Evolutionary conservation across 164 flowering plant species (phyloP).

Genomic region (Umbellularia californica): DNA sequence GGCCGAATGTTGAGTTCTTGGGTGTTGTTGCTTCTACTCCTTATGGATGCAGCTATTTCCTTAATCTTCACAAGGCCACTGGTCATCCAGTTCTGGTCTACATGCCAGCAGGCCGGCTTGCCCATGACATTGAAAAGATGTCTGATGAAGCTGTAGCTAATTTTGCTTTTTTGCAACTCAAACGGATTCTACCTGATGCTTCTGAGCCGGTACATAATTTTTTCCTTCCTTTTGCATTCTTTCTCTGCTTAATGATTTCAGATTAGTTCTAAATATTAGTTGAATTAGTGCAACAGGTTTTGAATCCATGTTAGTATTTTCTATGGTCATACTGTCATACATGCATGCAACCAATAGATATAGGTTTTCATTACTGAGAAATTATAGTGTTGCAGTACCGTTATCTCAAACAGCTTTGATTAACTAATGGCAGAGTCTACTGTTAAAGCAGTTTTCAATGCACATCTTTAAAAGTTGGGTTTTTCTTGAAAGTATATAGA

Average conservation of each 20-base stretch:
- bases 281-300: not conserved
- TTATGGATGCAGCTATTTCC: conserved; percentile 84
- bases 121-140: conserved; percentile 82
- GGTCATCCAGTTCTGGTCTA: conserved; percentile 86
- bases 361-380: no score
- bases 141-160: conserved; percentile 88
- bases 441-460: no score
- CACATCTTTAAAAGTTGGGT: no score
- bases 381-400: not conserved
- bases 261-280: no score
- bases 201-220: conserved; percentile 54
- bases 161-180: conserved; percentile 75
- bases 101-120: conserved; percentile 93
- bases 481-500: no score
- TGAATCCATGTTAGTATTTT: not conserved
- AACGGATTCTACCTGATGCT: conserved; percentile 85
- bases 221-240: not conserved
- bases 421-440: no score
- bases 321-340: not conserved
- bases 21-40: conserved; percentile 90
- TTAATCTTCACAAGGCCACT: conserved; percentile 95
- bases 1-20: conserved; percentile 96
- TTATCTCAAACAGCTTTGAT: no score
- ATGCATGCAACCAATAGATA: not conserved
- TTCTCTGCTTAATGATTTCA: not conserved